A percentile compares a stretch with the other conserved stretches of the same genome.
These are phyloP conservation scores for Candida krabiensis DNA, from an alignment of 805 yeast genomes.

Conservation along the genomic window DNA sequence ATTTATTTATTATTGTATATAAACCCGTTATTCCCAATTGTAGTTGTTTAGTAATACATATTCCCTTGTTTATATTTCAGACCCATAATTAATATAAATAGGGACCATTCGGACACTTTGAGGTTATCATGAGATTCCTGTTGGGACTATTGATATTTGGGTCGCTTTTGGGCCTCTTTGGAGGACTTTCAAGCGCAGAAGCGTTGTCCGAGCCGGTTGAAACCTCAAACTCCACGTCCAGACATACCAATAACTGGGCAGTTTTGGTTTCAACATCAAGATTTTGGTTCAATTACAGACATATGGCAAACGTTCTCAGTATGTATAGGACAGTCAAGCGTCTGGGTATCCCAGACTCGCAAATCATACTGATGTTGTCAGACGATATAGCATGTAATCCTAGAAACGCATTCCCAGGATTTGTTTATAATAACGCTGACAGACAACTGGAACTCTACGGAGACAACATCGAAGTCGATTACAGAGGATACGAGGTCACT, in stretches of 20 bases:
- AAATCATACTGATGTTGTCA: slow-evolving; percentile 91
- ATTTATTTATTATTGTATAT: too few species aligned
- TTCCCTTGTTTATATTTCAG: too few species aligned
- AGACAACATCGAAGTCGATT: slow-evolving; percentile 92
- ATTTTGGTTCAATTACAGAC: slow-evolving; percentile 98
- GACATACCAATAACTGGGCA: slow-evolving; percentile 75
- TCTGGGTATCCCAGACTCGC: slow-evolving; percentile 96
- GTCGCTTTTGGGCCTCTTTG: too few species aligned
- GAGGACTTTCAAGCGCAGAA: slow-evolving; percentile 38
- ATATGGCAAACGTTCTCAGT: slow-evolving; percentile 93
- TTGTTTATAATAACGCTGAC: slow-evolving; percentile 91
- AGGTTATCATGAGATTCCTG: too few species aligned
- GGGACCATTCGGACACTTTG: too few species aligned
- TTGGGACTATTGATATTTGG: too few species aligned
- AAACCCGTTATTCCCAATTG: too few species aligned
- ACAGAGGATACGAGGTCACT: slow-evolving; percentile 96
- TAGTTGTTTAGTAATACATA: too few species aligned
- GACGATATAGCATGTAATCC: slow-evolving; percentile 98
- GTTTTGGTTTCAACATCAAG: slow-evolving; percentile 93
- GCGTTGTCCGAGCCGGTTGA: background rate
- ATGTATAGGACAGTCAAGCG: slow-evolving; percentile 95
- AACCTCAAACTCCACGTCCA: slow-evolving; percentile 21
- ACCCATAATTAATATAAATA: too few species aligned
- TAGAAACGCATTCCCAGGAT: slow-evolving; percentile 92
- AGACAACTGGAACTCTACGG: slow-evolving; percentile 92